These are phyloP conservation scores for Fusarium sp. DNA, from an alignment of 2,329 filamentous ascomycete species.

Conservation along the genomic window DNA sequence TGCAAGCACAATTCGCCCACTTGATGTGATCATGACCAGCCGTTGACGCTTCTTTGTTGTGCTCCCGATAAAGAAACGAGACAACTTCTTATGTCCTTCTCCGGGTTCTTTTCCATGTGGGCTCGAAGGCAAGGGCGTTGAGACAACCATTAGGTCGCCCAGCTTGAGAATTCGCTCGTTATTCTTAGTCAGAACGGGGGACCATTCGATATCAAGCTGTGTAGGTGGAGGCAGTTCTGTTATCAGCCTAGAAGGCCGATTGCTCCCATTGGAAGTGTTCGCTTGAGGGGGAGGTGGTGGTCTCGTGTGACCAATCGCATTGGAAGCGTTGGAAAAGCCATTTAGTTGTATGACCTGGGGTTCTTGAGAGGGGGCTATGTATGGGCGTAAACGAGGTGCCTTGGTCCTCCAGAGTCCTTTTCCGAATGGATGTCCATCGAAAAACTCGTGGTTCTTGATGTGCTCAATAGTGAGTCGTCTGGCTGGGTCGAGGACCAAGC, in stretches of 20 bases:
- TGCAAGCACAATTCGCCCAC: constrained; percentile 88
- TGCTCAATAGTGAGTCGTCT: constrained; percentile 91
- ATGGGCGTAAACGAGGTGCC: constrained; percentile 87
- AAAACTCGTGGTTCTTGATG: constrained; percentile 97
- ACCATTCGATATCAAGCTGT: constrained; percentile 98
- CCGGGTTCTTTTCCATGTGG: constrained; percentile 78
- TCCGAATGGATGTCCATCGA: constrained; percentile 87
- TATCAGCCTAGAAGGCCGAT: constrained; percentile 83
- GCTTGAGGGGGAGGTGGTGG: constrained; percentile 55
- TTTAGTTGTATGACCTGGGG: constrained; percentile 81
- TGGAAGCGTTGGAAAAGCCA: constrained; percentile 58
- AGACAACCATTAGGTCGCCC: constrained; percentile 88
- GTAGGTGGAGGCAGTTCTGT: constrained; percentile 97
- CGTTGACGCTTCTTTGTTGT: constrained; percentile 93
- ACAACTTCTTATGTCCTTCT: constrained; percentile 87
- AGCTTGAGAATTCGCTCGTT: constrained; percentile 96
- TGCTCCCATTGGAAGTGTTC: constrained; percentile 59
- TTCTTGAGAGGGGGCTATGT: constrained; percentile 81
- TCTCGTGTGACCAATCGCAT: constrained; percentile 53
- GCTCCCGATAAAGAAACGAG: constrained; percentile 91
- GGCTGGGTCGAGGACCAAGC: constrained; percentile 89
- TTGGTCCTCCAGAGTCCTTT: constrained; percentile 89
- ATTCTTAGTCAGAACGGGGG: constrained; percentile 87
- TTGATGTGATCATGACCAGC: constrained; percentile 94
- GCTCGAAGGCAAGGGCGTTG: constrained; percentile 81